Evolutionary conservation across 805 yeast genomes (phyloP).

Genomic region (Candida chauliodis): DNA sequence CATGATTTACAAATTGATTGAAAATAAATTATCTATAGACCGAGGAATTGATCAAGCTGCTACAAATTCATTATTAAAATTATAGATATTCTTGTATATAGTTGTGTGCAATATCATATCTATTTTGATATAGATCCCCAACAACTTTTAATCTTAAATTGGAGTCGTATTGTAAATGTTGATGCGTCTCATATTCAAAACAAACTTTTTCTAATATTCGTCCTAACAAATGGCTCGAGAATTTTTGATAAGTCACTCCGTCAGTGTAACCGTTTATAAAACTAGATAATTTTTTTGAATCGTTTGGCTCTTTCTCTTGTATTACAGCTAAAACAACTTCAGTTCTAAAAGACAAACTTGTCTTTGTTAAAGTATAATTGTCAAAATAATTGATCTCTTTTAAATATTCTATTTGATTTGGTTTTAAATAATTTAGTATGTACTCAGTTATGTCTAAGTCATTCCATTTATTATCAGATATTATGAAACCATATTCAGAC

Average conservation of each 20-base stretch:
- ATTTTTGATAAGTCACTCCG: conserved; percentile 36
- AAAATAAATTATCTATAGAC: conserved; percentile 30
- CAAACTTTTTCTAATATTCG: conserved; percentile 30
- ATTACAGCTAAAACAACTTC: conserved; percentile 68
- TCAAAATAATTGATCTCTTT: conserved; percentile 57
- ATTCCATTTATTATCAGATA: conserved; percentile 62
- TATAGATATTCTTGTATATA: background rate
- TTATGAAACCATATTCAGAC: conserved; percentile 82
- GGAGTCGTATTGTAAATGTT: conserved; percentile 16
- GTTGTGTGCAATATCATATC: conserved; percentile 20
- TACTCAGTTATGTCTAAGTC: conserved; percentile 57
- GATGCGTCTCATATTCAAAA: conserved; percentile 18
- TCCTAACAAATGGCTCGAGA: conserved; percentile 25
- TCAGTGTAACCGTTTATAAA: conserved; percentile 47
- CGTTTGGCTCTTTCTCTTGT: conserved; percentile 31
- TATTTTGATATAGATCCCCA: conserved; percentile 23
- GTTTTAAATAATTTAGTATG: conserved; percentile 33
- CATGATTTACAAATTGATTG: conserved; percentile 45
- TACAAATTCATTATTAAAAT: conserved; percentile 4
- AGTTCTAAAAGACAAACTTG: conserved; percentile 63
- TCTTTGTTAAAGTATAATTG: conserved; percentile 61
- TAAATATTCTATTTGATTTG: conserved; percentile 44
- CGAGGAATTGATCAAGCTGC: conserved; percentile 21
- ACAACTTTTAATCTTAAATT: conserved; percentile 18
- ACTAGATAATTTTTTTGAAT: conserved; percentile 31